Evolutionary conservation across 495 filamentous ascomycete species (phyloP).

Genomic region (Aspergillus sclerotioniger): DNA sequence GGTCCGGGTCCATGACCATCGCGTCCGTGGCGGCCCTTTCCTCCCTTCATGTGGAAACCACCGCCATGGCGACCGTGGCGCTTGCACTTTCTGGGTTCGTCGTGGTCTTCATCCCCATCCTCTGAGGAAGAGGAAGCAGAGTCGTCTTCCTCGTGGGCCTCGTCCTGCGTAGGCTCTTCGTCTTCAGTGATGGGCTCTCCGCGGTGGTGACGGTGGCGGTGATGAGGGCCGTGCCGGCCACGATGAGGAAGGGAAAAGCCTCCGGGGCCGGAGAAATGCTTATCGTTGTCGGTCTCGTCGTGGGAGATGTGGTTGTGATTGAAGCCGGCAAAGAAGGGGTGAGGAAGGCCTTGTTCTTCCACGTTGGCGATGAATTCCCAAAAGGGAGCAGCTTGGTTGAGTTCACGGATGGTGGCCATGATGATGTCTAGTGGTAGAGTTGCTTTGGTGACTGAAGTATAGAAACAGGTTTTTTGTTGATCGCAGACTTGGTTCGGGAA

Average conservation of each 20-base stretch:
- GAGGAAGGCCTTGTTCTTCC: background rate
- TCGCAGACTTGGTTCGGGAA: background rate
- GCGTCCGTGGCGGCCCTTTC: background rate
- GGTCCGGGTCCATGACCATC: background rate
- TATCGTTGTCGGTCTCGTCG: background rate
- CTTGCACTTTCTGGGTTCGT: background rate
- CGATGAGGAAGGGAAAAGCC: background rate
- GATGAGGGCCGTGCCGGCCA: slow-evolving; percentile 1
- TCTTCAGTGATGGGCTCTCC: background rate
- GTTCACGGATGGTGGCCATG: slow-evolving; percentile 4
- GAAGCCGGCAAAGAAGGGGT: background rate
- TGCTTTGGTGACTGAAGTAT: background rate
- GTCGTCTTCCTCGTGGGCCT: background rate
- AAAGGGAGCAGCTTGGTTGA: slow-evolving; percentile 3
- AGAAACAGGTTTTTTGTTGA: background rate
- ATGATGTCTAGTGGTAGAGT: background rate
- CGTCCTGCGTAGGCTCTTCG: background rate
- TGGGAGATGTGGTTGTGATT: background rate
- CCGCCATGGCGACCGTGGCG: background rate
- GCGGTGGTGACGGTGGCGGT: background rate
- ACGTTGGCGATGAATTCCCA: background rate
- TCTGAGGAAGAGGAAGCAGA: background rate
- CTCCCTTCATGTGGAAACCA: background rate
- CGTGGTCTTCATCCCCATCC: background rate
- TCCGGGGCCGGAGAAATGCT: background rate